Percentiles rank a stretch among this genome's conserved stretches.
These are phyloP conservation scores for Quillaja saponaria DNA, from an alignment of 306 rosid genomes.

Conservation along the genomic window DNA sequence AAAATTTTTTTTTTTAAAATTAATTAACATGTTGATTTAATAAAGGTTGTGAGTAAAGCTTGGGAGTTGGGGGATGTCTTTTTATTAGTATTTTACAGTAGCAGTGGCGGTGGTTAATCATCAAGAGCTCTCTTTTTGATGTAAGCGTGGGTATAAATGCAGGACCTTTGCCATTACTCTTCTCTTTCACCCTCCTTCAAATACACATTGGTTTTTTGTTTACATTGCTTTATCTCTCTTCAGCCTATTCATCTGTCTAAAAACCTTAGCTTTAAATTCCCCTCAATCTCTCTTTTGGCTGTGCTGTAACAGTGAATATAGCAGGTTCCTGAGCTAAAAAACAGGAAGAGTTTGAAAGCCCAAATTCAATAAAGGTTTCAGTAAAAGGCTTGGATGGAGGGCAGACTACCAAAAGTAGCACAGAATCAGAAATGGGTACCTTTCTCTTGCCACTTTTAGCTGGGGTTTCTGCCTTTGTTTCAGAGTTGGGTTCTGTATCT, in stretches of 20 bases:
- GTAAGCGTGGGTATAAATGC: constrained; percentile 84
- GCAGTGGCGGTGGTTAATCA: constrained; percentile 97
- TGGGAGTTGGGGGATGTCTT: constrained; percentile 21
- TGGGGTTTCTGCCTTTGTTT: constrained; percentile 37
- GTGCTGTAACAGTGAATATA: constrained; percentile 32
- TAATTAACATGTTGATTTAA: constrained; percentile 36
- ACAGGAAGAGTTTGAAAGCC: constrained; percentile 42
- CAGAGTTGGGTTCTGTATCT: constrained; percentile 55
- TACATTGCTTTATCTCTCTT: neutral
- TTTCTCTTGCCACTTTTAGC: constrained; percentile 65
- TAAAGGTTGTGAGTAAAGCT: constrained; percentile 31
- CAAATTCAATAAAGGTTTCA: constrained; percentile 48
- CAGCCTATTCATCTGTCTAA: constrained; percentile 16
- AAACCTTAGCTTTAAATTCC: neutral
- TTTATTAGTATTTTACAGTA: constrained; percentile 43
- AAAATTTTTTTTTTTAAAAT: too few species aligned
- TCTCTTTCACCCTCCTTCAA: constrained; percentile 26
- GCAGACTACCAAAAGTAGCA: constrained; percentile 65
- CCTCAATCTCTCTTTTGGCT: too few species aligned
- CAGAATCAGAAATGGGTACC: constrained; percentile 87
- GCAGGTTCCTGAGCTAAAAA: constrained; percentile 48
- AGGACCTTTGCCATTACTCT: constrained; percentile 33
- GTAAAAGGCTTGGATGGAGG: constrained; percentile 59
- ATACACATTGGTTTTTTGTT: constrained; percentile 28
- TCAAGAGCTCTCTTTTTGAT: constrained; percentile 80